Base-by-base conservation (phyloP, 2,329 filamentous ascomycete species). In the Cercospora sp. region DNA sequence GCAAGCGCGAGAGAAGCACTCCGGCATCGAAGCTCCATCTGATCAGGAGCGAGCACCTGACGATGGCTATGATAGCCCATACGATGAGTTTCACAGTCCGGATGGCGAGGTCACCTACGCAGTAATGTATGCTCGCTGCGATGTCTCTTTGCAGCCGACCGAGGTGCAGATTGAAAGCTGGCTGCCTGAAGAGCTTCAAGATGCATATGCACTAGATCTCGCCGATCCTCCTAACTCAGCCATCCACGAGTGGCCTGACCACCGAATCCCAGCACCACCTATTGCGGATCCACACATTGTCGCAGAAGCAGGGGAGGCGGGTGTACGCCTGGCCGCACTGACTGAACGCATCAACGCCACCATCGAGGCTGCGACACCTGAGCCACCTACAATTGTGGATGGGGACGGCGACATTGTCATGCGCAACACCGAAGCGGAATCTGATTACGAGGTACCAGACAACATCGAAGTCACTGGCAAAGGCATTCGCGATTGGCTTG, bases 401-500 rank as follows among this genome's bases (percentile, higher is more conserved):
- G 51, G 82, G 81, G 66, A 72, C 69, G 74, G 78, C n/a, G 76
- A 79, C 59, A 69, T 74, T 1, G 69, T 77, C 26, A 79, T 79
- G 77, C 71, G 67, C 55, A 75, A 78, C 53, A 71, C 68, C 7
- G 73, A 74, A 21, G 70, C 68, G 10, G 64, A 62, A 3, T 73
- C 71, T 9, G 61, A 61, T 13, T 80, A 81, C 68, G 81, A 80
- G 5, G 84, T 84, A 13, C 30, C 61, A 13, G 66, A 66, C 2
- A 37, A 68, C 3, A 57, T 34, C n/a, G 64, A 61, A 3, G 12
- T 68, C 53, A 61, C 57, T 5, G 61, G 59, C 26, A 68, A 65
- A 57, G 71, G 79, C 71, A 86, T 82, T 2, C 77, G 85, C 65
- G 84, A 85, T 70, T 83, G 84, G 63, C 86, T 87, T 71, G 85